Evolutionary conservation across 805 yeast genomes (phyloP).

Genomic region (Cyberlindnera nakhonratchasimensis): DNA sequence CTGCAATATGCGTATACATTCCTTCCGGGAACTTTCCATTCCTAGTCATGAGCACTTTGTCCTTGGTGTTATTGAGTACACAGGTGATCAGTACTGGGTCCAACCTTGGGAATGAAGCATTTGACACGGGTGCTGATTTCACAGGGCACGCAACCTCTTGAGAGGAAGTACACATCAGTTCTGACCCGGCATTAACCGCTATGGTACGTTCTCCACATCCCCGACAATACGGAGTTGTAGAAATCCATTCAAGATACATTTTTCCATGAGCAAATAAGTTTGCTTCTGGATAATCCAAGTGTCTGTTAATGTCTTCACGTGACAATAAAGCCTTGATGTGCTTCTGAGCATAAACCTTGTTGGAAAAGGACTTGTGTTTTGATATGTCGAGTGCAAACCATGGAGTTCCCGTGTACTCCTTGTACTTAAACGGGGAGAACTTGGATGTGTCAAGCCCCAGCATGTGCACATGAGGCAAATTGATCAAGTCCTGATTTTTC

Average conservation of each 20-base stretch:
- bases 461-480: constrained; percentile 30
- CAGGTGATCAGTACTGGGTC: constrained; percentile 88
- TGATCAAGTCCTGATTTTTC: constrained; percentile 5
- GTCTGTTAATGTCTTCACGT: constrained; percentile 24
- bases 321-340: constrained; percentile 14
- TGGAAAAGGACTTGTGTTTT: constrained; percentile 19
- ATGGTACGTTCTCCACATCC: constrained; percentile 73
- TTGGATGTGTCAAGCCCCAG: constrained; percentile 40
- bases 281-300: constrained; percentile 42
- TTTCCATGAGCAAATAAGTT: constrained; percentile 76
- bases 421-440: constrained; percentile 39
- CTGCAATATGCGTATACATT: constrained; percentile 87
- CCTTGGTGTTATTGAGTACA: constrained; percentile 56
- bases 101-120: constrained; percentile 90
- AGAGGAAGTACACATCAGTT: constrained; percentile 40
- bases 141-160: constrained; percentile 19
- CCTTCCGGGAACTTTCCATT: constrained; percentile 47
- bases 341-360: constrained; percentile 7
- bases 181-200: constrained; percentile 68
- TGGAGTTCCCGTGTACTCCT: constrained; percentile 58
- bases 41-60: constrained; percentile 67
- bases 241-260: constrained; percentile 83
- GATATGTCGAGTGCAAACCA: constrained; percentile 60
- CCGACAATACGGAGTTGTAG: constrained; percentile 72
- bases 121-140: constrained; percentile 46